phyloP scores from a whole-genome alignment of 768 basidiomycete genomes.

The Coprinellus aureogranulatus region DNA sequence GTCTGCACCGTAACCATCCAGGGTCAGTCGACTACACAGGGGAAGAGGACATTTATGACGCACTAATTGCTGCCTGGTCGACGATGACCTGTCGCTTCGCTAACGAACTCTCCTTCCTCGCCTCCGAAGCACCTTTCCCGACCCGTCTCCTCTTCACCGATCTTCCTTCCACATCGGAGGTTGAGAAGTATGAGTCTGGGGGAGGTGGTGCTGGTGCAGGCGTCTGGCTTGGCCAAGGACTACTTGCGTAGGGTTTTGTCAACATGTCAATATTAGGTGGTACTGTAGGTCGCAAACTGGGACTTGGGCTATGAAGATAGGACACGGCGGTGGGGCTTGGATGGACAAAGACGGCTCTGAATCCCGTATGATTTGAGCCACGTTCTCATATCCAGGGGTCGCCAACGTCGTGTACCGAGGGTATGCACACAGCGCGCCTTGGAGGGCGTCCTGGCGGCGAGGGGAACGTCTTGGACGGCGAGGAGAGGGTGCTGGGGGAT shows the following conservation, averaged over 20 bases:
- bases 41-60: slow-evolving; percentile 13
- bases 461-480: slow-evolving; percentile 4
- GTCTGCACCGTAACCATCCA: slow-evolving; percentile 15
- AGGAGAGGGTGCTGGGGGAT: slow-evolving; percentile 3
- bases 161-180: slow-evolving; percentile 10
- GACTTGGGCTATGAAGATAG: background rate
- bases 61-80: slow-evolving; percentile 34
- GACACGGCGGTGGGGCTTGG: slow-evolving; percentile 1
- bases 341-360: background rate
- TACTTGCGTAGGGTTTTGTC: slow-evolving; percentile 10
- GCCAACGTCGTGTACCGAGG: slow-evolving; percentile 4
- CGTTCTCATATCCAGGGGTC: slow-evolving; percentile 1
- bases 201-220: slow-evolving; percentile 10
- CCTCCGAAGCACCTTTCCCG: background rate
- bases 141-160: slow-evolving; percentile 15
- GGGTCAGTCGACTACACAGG: slow-evolving; percentile 5
- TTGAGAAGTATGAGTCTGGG: slow-evolving; percentile 5
- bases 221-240: slow-evolving; percentile 18
- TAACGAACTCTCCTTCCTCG: slow-evolving; percentile 13
- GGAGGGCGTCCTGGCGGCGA: background rate
- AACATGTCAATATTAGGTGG: slow-evolving; percentile 4
- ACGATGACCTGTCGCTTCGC: slow-evolving; percentile 37
- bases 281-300: background rate
- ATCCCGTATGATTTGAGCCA: slow-evolving; percentile 2
- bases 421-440: slow-evolving; percentile 8